A percentile compares a stretch with the other conserved stretches of the same genome.
phyloP scores from a whole-genome alignment of 768 basidiomycete species.

The Epithele typhae region DNA sequence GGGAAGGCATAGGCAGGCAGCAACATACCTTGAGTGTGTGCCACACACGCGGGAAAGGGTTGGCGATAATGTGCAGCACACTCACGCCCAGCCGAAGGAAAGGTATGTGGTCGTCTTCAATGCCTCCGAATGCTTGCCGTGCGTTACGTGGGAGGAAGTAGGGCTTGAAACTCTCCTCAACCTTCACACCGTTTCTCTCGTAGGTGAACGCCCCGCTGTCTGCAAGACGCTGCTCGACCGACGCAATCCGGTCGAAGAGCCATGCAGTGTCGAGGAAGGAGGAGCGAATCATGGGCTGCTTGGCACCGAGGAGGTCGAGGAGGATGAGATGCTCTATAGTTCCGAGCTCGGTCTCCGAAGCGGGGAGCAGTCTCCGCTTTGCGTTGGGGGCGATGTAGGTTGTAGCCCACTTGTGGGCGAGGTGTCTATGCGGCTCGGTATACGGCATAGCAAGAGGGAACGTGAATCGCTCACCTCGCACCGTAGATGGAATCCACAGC shows the following conservation, averaged over 20 bases:
- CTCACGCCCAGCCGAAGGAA: constrained; percentile 82
- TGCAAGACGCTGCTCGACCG: constrained; percentile 69
- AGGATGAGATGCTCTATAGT: constrained; percentile 90
- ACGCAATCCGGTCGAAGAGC: constrained; percentile 78
- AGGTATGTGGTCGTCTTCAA: constrained; percentile 93
- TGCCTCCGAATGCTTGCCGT: constrained; percentile 42
- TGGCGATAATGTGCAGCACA: constrained; percentile 84
- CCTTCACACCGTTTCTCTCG: constrained; percentile 36
- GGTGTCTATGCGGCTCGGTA: constrained; percentile 53
- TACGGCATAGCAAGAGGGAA: not conserved
- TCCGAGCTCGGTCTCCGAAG: constrained; percentile 56
- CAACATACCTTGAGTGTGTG: constrained; percentile 62
- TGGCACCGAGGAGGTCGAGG: constrained; percentile 85
- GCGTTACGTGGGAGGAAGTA: constrained; percentile 59
- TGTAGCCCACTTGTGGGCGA: constrained; percentile 80
- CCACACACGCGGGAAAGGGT: constrained; percentile 90
- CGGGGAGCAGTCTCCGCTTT: constrained; percentile 50
- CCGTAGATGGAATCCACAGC: constrained; percentile 90
- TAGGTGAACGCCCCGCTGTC: constrained; percentile 58
- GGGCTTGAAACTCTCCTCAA: constrained; percentile 47
- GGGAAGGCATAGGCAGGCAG: not conserved
- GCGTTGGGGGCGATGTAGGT: constrained; percentile 59
- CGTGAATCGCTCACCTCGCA: constrained; percentile 57
- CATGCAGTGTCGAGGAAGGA: constrained; percentile 89
- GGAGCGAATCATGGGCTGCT: constrained; percentile 68